A percentile compares a stretch with the other conserved stretches of the same genome.
Conservation (phyloP, 441 rosid species). For the Populus hybrid region DNA sequence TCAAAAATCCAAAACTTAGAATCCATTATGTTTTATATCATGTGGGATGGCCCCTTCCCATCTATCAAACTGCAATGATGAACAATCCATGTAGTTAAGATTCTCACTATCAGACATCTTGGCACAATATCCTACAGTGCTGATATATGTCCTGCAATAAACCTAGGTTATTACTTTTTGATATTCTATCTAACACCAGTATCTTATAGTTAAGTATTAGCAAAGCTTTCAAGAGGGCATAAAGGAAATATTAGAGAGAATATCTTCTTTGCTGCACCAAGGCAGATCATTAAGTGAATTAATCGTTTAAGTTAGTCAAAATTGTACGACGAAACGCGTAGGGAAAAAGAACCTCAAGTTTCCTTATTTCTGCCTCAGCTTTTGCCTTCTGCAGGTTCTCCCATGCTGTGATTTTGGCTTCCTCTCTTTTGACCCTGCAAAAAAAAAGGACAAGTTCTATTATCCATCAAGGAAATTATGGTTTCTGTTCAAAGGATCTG, state of each 20-base stretch:
- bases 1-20: neutral
- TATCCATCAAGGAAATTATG: neutral
- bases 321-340: neutral
- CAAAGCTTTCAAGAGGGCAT: neutral
- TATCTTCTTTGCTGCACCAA: neutral
- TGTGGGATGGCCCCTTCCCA: neutral
- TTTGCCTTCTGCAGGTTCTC: conserved; percentile 95
- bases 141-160: neutral
- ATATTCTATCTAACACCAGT: neutral
- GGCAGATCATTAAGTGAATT: conserved; percentile 14
- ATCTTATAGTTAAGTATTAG: neutral
- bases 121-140: neutral
- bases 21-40: neutral
- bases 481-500: neutral
- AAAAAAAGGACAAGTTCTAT: conserved; percentile 4
- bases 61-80: neutral
- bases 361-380: conserved; percentile 84
- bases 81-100: neutral
- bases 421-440: conserved; percentile 71
- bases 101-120: neutral
- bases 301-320: neutral
- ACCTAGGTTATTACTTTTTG: neutral
- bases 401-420: conserved; percentile 89
- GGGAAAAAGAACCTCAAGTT: conserved; percentile 68
- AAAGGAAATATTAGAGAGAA: neutral